A percentile compares a stretch with the other conserved stretches of the same genome.
These are phyloP conservation scores for Ceratocystiopsis brevicomis DNA, from an alignment of 2,329 filamentous ascomycete species.

Conservation along the genomic window DNA sequence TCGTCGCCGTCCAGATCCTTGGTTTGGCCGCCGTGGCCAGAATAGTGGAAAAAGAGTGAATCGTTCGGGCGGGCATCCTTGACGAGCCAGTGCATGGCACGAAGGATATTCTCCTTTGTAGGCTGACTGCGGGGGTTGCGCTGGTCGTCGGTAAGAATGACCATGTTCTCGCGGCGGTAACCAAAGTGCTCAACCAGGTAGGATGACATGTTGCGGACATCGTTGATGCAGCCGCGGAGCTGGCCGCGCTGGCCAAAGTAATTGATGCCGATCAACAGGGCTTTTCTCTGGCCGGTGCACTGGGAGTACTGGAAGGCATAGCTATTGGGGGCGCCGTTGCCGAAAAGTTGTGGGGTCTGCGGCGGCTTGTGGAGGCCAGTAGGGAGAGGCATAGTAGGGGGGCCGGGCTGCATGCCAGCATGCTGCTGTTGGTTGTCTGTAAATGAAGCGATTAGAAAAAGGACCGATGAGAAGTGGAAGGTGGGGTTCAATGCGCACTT, in stretches of 20 bases:
- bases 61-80: slow-evolving; percentile 87
- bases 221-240: slow-evolving; percentile 86
- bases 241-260: slow-evolving; percentile 87
- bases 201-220: slow-evolving; percentile 89
- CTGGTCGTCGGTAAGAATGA: slow-evolving; percentile 87
- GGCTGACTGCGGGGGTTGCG: slow-evolving; percentile 95
- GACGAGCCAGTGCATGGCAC: slow-evolving; percentile 95
- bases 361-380: slow-evolving; percentile 3
- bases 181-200: slow-evolving; percentile 80
- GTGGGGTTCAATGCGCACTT: neutral
- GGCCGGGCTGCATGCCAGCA: too few species aligned
- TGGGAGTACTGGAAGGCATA: slow-evolving; percentile 85
- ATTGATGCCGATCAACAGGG: slow-evolving; percentile 84
- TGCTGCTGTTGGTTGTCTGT: too few species aligned
- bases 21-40: slow-evolving; percentile 65
- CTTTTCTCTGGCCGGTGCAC: slow-evolving; percentile 77
- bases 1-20: slow-evolving; percentile 64
- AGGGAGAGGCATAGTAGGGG: too few species aligned
- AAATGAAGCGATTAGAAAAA: too few species aligned
- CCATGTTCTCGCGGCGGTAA: slow-evolving; percentile 93
- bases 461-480: neutral
- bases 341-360: slow-evolving; percentile 16
- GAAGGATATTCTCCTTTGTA: slow-evolving; percentile 83
- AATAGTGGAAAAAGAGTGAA: slow-evolving; percentile 95
- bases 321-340: slow-evolving; percentile 57